A percentile compares a stretch with the other conserved stretches of the same genome.
Evolutionary conservation across 1,284 basidiomycete genomes (phyloP).

Genomic region (Xerocomus minutiporus): DNA sequence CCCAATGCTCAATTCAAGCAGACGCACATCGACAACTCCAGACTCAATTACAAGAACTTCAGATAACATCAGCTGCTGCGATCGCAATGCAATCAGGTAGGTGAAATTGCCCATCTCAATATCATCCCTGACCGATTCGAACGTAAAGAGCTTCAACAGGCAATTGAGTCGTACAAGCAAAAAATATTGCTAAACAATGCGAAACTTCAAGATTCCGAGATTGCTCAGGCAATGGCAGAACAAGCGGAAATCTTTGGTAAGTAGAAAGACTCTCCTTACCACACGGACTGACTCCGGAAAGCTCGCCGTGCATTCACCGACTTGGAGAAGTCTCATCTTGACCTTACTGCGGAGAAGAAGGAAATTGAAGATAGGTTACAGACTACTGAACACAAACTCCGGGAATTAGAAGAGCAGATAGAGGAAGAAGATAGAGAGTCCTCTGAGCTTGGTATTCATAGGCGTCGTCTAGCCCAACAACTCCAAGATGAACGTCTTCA

Average conservation of each 20-base stretch:
- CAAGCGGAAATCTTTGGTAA: constrained; percentile 62
- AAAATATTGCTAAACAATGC: constrained; percentile 60
- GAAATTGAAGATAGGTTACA: constrained; percentile 49
- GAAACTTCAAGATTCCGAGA: constrained; percentile 67
- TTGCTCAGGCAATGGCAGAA: constrained; percentile 59
- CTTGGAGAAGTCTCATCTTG: constrained; percentile 56
- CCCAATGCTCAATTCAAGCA: constrained; percentile 22
- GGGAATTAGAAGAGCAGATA: constrained; percentile 60
- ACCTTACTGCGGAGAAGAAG: constrained; percentile 52
- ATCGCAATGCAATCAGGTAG: constrained; percentile 58
- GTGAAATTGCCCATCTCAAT: constrained; percentile 7
- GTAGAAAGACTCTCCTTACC: constrained; percentile 12
- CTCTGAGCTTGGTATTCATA: constrained; percentile 60
- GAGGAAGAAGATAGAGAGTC: constrained; percentile 66
- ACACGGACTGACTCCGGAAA: constrained; percentile 10
- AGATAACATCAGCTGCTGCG: constrained; percentile 57
- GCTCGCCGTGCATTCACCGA: constrained; percentile 60
- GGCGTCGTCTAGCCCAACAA: constrained; percentile 64
- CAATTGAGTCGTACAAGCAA: constrained; percentile 60
- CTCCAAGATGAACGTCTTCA: constrained; percentile 74
- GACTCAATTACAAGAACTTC: constrained; percentile 60
- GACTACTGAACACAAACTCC: constrained; percentile 50
- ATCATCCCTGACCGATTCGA: constrained; percentile 3
- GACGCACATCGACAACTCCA: constrained; percentile 60
- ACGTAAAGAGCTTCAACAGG: constrained; percentile 53